These are phyloP conservation scores for Pichia sp. DNA, from an alignment of 1,139 yeast genomes.

Conservation along the genomic window DNA sequence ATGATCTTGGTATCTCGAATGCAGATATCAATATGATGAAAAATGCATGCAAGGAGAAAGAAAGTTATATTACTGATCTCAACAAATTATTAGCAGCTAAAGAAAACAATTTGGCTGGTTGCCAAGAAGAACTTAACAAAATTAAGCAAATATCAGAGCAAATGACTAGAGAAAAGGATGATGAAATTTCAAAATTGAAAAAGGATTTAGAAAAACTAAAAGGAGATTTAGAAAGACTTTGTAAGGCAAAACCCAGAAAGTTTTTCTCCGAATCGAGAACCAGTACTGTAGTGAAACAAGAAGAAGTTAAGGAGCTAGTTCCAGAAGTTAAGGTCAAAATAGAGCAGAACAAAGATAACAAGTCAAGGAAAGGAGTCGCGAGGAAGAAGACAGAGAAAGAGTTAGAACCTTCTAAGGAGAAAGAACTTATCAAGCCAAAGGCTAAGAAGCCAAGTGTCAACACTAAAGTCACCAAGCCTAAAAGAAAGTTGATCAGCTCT, in stretches of 20 bases:
- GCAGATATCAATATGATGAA: background rate
- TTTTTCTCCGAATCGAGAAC: constrained; percentile 10
- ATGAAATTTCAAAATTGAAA: background rate
- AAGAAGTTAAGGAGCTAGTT: background rate
- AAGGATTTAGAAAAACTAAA: background rate
- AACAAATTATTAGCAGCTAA: background rate
- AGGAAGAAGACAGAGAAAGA: background rate
- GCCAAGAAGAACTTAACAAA: background rate
- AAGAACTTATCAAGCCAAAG: background rate
- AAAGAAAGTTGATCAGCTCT: constrained; percentile 10
- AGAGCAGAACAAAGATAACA: background rate
- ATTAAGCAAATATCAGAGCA: background rate
- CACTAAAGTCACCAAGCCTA: background rate
- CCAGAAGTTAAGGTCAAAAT: background rate
- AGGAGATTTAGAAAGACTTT: background rate
- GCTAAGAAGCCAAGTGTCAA: background rate
- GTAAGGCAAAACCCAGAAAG: background rate
- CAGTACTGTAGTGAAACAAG: constrained; percentile 5
- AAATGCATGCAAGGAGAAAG: background rate
- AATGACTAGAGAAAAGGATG: background rate
- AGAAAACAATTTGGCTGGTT: background rate
- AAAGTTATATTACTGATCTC: background rate
- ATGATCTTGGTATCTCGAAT: background rate
- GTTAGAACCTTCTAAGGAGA: background rate
- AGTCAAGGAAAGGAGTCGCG: background rate